These are phyloP conservation scores for Daucus carota DNA, from an alignment of 129 eudicot genomes.

Conservation along the genomic window DH1_v3.0 NC_030386.2:22951501-22952000, in stretches of 20 bases:
- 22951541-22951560: neutral
- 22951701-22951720: neutral
- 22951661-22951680: neutral
- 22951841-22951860: too few relatives aligned
- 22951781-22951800: too few relatives aligned
- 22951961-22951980: neutral
- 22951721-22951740: neutral
- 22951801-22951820: too few relatives aligned
- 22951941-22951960: neutral
- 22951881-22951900: too few relatives aligned
- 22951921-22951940: neutral
- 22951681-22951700: neutral
- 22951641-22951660: neutral
- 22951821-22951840: too few relatives aligned
- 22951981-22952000: too few relatives aligned
- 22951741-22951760: too few relatives aligned
- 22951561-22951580: neutral
- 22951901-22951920: too few relatives aligned
- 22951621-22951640: neutral
- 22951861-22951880: too few relatives aligned
- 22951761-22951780: too few relatives aligned
- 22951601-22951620: neutral
- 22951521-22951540: neutral
- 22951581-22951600: neutral
- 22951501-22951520: slow-evolving; percentile 1